Evolutionary conservation across 2,329 filamentous ascomycete genomes (phyloP).

Genomic region (Magnaporthiopsis incrustans): DNA sequence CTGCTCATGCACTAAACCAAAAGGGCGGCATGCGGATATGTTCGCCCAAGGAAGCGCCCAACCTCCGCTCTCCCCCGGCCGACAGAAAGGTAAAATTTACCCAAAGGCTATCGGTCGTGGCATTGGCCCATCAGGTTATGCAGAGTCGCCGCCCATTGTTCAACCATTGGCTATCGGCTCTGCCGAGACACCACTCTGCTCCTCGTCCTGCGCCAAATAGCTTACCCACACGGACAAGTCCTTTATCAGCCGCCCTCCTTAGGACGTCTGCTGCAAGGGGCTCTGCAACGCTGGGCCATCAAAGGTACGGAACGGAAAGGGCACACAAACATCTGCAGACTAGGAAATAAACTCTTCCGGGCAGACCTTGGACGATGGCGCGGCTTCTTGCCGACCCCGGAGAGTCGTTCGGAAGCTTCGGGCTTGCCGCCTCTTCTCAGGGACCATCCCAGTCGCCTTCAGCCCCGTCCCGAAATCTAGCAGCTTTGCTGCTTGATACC

Average conservation of each 20-base stretch:
- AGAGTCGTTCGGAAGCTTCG: background rate
- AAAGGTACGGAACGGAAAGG: background rate
- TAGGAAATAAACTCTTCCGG: background rate
- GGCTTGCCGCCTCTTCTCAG: background rate
- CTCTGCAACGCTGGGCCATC: background rate
- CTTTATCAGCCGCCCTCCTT: background rate
- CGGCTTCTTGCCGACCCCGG: background rate
- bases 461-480: no score
- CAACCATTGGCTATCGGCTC: background rate
- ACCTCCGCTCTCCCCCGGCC: no score
- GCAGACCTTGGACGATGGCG: background rate
- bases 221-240: background rate
- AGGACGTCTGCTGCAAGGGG: background rate
- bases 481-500: no score
- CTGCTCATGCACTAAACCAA: no score
- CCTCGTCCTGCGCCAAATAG: background rate
- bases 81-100: background rate
- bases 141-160: background rate
- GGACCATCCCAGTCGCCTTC: no score
- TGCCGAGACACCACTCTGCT: background rate
- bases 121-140: background rate
- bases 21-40: background rate
- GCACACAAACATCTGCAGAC: background rate
- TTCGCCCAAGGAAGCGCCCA: background rate
- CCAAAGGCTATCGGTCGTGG: background rate